phyloP scores from a whole-genome alignment of 371 early-diverging fungal species.

The Synchytrium microbalum region DNA sequence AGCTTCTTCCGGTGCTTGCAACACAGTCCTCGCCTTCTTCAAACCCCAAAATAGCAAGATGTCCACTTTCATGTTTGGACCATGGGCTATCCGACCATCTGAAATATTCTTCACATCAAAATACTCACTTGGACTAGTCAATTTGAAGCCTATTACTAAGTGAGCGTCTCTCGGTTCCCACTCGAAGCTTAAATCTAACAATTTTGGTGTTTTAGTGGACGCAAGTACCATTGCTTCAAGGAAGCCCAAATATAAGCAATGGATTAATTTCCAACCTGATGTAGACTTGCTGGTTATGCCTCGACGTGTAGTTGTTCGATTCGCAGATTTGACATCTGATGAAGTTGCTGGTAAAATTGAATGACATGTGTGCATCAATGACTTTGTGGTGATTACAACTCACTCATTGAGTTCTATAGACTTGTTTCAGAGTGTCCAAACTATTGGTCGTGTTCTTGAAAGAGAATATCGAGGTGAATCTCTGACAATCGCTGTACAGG shows the following conservation, averaged over 20 bases:
- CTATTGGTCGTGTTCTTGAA: conserved; percentile 68
- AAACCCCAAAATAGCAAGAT: too few relatives aligned
- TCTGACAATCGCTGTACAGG: conserved; percentile 74
- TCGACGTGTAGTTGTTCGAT: conserved; percentile 56
- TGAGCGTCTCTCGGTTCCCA: conserved; percentile 3
- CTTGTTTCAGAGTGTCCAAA: conserved; percentile 68
- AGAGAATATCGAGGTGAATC: conserved; percentile 57
- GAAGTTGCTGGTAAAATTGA: conserved; percentile 44
- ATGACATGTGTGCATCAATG: background rate
- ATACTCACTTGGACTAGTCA: conserved; percentile 70
- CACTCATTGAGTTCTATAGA: conserved; percentile 43
- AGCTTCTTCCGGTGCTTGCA: too few relatives aligned
- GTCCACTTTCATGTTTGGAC: conserved; percentile 33
- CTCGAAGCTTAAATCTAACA: conserved; percentile 24
- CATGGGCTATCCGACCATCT: conserved; percentile 44
- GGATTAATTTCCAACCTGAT: background rate
- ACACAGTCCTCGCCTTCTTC: too few relatives aligned
- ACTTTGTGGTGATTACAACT: background rate
- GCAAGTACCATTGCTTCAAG: conserved; percentile 1
- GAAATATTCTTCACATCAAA: conserved; percentile 63
- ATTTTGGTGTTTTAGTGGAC: conserved; percentile 16
- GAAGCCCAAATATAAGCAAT: too few relatives aligned
- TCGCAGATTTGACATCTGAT: conserved; percentile 63
- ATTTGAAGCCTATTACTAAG: conserved; percentile 78
- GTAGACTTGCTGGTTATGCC: conserved; percentile 77